Evolutionary conservation across 805 yeast genomes (phyloP), one percentile per base, ranked within the genome.

Genomic region (Pichia scutulata): DNA sequence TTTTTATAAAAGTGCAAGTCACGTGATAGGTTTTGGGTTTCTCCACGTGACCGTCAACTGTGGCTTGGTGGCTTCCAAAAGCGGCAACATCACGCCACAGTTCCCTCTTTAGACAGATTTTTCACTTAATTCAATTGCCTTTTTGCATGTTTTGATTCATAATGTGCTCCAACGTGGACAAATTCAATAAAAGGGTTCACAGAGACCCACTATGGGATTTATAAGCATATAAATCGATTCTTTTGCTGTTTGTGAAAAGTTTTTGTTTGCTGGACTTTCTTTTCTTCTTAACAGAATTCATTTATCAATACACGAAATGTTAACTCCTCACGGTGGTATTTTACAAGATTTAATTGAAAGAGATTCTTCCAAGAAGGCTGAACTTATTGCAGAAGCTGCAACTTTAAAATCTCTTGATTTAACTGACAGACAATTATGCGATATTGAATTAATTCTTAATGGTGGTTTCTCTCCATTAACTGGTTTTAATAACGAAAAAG

Each of bases 381-480:
- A 75, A 47, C 74, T 90, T 41, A 61, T 84, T 42, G 62, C 71
- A 25, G 93, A 89, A 69, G 76, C 84, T 19, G 70, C 73, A 30
- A 53, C 69, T 14, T 73, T 81, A 48, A 69, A 73, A 22, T 61
- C 74, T n/a, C 66, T 78, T 46, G 69, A 68, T 13, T 74, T 90
- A 57, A 83, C 95, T 33, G 92, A 81, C 55, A 84, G 98, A 66
- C 97, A 90, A 68, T 74, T 90, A 50, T 90, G 98, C 70, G 98
- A 90, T 68, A 72, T 92, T 63, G 98, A 90, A 71, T 75, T 92
- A 68, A 87, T 90, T 63, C 71, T 92, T 54, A 86, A 86, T 61
- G 98, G 98, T 68, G 97, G 97, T 6, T 90, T 90, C 67, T 89
- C 97, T 39, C 98, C 93, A 18, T 70, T 82, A 65, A 72, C 74